Evolutionary conservation across 2,329 filamentous ascomycete species (phyloP), one percentile per base, ranked within the genome.

Genomic region (Aureobasidium musti): DNA sequence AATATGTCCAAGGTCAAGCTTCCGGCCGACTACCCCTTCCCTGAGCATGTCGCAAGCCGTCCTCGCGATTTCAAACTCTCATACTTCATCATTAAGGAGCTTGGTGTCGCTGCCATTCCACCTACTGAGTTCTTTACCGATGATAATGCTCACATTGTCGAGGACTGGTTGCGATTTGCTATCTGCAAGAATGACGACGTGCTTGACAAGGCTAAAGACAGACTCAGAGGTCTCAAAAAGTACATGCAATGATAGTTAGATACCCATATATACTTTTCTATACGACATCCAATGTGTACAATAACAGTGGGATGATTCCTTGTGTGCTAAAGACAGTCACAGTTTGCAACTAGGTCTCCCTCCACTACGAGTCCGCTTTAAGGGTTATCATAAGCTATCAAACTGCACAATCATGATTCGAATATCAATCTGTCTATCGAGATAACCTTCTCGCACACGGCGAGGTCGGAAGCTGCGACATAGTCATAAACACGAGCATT

Each of bases 71-170:
- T 98, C 81, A 91, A 96, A 82, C 85, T 99, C 54, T 87, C 88
- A 41, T 99, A 94, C 94, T 98, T 98, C 81, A 80, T 97, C 73
- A 99, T 99, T 79, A 93, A 93, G 77, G 94, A 99, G 81, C 83
- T 99, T 23, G 95, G 95, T 11, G 92, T 99, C 33, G 95, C 95
- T 2, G 93, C 94, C 10, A 97, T 99, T 69, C 95, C 95, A 21
- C 95, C 95, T 0, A 97, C 93, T 0, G 95, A 99, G 78, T 99
- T 99, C 78, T 98, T 97, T 77, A 97, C 94, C 0, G 88, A 91
- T 21, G 81, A 79, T 50, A 97, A 97, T 74, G 87, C 90, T 33
- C 87, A 91, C 73, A 87, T 97, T 72, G 95, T 91, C 0, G 91
- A 97, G 82, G 90, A 98, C 73, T 99, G 96, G 80, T 84, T 99